Base-by-base conservation (phyloP, 345 rosid genomes). In the Cardamine resedifolia region DNA sequence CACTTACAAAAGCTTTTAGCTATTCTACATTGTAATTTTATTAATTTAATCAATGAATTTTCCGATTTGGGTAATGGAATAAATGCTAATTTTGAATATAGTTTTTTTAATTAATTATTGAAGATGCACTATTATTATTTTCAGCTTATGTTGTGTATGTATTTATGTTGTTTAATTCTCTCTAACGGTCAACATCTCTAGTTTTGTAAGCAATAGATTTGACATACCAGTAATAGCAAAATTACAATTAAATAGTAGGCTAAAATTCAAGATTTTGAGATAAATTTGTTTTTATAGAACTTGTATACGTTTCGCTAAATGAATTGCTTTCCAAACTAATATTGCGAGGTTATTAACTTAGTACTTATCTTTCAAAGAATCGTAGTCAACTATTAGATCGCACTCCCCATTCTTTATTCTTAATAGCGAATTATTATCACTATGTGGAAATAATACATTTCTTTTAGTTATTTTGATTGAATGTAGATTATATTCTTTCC, bases 121-220 rank as follows among this genome's bases (percentile, higher is more conserved):
- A 66, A 20, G 48, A 60, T 67, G 56, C 31, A 44, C 0, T 8
- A 51, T 52, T 68, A 38, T 38, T 50, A 10, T 24, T 33, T 41
- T 43, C 23, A 41, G 47, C 39, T 58, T 20, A 49, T 39, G 38
- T n/a, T 58, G 49, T 58, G 62, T 38, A 20, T 66, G 47, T 26
- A 58, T 64, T 38, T 70, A 62, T 61, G 60, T 47, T 65, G 78
- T 76, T 75, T 74, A 76, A 52, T 69, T 68, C 76, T 78, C 74
- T 77, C 78, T 66, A 72, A 75, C 75, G 60, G 77, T 80, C 82
- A 83, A 68, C 76, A 70, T 58, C 44, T 67, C 62, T 51, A 30
- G 73, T 67, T 75, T 69, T 65, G 70, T 75, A 45, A 62, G 19
- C 66, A 61, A 50, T 75, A 68, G 70, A 60, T 68, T 75, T 68